phyloP scores from a whole-genome alignment of 106 monocot genomes.

The Gastrodia elata region DNA sequence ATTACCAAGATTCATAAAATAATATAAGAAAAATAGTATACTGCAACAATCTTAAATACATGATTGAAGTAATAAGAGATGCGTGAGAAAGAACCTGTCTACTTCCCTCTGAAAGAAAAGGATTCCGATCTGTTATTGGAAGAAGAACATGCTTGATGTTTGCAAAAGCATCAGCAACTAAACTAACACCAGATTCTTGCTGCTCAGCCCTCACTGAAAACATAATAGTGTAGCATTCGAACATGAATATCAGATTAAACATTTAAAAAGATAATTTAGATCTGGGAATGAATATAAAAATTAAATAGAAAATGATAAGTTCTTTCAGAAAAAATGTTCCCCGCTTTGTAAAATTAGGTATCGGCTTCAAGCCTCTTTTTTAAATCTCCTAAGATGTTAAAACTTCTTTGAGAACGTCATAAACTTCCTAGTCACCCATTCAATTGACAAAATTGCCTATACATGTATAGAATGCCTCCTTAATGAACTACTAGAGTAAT shows the following conservation, averaged over 20 bases:
- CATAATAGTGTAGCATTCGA: background rate
- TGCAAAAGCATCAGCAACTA: conserved; percentile 25
- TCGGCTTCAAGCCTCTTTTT: background rate
- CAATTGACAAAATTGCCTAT: background rate
- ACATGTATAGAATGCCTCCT: background rate
- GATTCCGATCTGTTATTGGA: conserved; percentile 27
- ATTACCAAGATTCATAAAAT: background rate
- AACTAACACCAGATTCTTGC: conserved; percentile 14
- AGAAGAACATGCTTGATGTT: conserved; percentile 25
- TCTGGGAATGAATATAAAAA: background rate
- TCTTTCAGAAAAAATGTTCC: background rate
- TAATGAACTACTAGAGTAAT: background rate
- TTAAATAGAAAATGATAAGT: background rate
- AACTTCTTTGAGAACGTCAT: background rate
- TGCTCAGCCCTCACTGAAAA: conserved; percentile 19
- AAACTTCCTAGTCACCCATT: background rate
- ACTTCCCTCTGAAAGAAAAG: conserved; percentile 25
- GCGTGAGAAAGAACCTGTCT: conserved; percentile 15
- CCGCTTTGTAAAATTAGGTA: background rate
- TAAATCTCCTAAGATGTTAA: background rate
- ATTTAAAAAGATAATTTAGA: background rate
- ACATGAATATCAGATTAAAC: background rate
- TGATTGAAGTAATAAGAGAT: background rate
- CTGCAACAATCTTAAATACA: background rate
- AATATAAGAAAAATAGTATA: background rate